Evolutionary conservation across 2,329 filamentous ascomycete genomes (phyloP), one percentile per base, ranked within the genome.

Genomic region (Fusarium kyushuense): DNA sequence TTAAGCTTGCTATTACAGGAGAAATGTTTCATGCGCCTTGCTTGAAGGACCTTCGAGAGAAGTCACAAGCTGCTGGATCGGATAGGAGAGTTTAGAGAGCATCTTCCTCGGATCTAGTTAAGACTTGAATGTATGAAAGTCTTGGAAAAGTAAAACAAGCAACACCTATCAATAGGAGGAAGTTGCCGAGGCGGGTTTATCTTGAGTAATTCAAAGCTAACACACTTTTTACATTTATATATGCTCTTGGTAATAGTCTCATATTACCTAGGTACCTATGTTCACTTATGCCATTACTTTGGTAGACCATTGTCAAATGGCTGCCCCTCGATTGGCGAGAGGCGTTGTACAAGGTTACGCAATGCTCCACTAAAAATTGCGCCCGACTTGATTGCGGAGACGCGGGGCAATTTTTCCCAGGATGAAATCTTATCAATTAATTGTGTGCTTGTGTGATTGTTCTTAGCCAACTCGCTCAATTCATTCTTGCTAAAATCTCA

Each of bases 1-100:
- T 79, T 6, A 76, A 75, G n/a, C 68, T 79, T 51, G 81, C 73
- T 11, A 55, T 77, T 3, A 79, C 76, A 0, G 81, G 81, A 16
- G 79, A 83, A 36, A 80, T 84, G 65, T 82, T 84, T 68, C 76
- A 80, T 53, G 82, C 81, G 0, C 81, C 82, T 3, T 84, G 82
- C 54, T 67, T 83, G 41, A 79, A 79, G 60, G 75, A 80, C 29
- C 25, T 81, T 4, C 70, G 74, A 36, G 75, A 76, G 38, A 80
- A 80, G 63, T 71, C 76, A 12, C 63, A 74, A 32, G 66, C 67
- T 40, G 70, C 58, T 5, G 72, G 71, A 10, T 64, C 61, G 17
- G 73, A 78, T 33, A 72, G 74, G 53, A 63, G 66, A 46, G 76
- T 77, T 23, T 79, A 72, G 49, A 46, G 6, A 25, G 36, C 6